Conservation (phyloP, 768 basidiomycete genomes). For the Termitomyces sp. region DNA sequence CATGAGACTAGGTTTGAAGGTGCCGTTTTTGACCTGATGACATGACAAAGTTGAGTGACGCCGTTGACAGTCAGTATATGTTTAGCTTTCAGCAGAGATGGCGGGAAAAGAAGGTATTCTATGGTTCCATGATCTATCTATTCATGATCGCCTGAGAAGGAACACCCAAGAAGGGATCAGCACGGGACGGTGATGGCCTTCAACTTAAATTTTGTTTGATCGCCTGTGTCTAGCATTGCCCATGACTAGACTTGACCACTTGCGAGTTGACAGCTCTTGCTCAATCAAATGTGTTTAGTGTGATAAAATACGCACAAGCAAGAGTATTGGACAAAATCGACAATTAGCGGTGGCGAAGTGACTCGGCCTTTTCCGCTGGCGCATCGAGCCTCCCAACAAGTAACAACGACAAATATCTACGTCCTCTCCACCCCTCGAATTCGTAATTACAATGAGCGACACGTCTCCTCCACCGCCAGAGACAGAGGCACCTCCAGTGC, state of each 20-base stretch:
- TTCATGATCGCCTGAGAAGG: too few relatives aligned
- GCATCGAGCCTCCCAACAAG: not conserved
- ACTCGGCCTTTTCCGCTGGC: too few relatives aligned
- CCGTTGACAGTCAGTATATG: not conserved
- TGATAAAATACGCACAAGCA: too few relatives aligned
- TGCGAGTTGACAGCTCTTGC: too few relatives aligned
- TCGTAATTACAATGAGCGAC: constrained; percentile 7
- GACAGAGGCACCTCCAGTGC: constrained; percentile 46
- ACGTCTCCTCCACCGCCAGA: constrained; percentile 26
- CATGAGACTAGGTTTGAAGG: not conserved
- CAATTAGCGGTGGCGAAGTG: too few relatives aligned
- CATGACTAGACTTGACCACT: too few relatives aligned
- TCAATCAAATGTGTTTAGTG: too few relatives aligned
- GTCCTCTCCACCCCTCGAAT: not conserved
- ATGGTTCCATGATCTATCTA: not conserved
- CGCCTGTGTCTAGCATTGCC: too few relatives aligned
- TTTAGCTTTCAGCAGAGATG: not conserved
- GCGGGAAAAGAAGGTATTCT: not conserved
- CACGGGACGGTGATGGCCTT: too few relatives aligned
- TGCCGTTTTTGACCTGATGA: not conserved
- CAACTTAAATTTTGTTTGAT: too few relatives aligned
- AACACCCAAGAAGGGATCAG: too few relatives aligned
- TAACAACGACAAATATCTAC: not conserved
- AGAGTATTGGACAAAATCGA: too few relatives aligned
- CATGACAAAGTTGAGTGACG: not conserved